These are phyloP conservation scores for Brachypodium distachyon DNA, from an alignment of 202 grass and related monocot genomes.

Conservation along the genomic window DNA sequence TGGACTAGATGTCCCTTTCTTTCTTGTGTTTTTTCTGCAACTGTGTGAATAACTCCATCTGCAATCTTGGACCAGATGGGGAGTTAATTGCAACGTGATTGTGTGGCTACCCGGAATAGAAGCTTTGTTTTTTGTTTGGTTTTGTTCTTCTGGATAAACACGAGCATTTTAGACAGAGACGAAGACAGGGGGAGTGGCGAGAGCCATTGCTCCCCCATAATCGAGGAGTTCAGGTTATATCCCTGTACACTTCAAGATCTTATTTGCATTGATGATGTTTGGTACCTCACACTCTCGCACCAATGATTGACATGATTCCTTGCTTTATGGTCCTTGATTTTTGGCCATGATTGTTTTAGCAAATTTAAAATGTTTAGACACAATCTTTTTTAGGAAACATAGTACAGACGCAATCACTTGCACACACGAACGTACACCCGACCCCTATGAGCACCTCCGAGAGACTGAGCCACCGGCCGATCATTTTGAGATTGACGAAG, in stretches of 20 bases:
- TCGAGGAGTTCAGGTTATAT: neutral
- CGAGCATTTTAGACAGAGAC: neutral
- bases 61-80: neutral
- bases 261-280: neutral
- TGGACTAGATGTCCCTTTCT: slow-evolving; percentile 1
- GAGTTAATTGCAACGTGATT: slow-evolving; percentile 11
- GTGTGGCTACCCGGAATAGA: neutral
- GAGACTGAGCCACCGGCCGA: too few species aligned
- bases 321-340: neutral
- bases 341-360: neutral
- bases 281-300: neutral
- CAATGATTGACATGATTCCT: too few species aligned
- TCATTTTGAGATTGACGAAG: too few species aligned
- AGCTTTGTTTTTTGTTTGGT: neutral
- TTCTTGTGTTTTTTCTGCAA: neutral
- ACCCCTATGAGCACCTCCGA: too few species aligned
- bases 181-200: neutral
- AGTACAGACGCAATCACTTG: too few species aligned
- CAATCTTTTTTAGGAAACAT: too few species aligned
- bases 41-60: neutral
- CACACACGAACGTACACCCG: too few species aligned
- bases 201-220: neutral
- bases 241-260: neutral
- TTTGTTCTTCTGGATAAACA: neutral
- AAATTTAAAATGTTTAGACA: too few species aligned